Evolutionary conservation across 257 asterid species (phyloP), one percentile per base, ranked within the genome.

Genomic region (Forsythia suspensa): DNA sequence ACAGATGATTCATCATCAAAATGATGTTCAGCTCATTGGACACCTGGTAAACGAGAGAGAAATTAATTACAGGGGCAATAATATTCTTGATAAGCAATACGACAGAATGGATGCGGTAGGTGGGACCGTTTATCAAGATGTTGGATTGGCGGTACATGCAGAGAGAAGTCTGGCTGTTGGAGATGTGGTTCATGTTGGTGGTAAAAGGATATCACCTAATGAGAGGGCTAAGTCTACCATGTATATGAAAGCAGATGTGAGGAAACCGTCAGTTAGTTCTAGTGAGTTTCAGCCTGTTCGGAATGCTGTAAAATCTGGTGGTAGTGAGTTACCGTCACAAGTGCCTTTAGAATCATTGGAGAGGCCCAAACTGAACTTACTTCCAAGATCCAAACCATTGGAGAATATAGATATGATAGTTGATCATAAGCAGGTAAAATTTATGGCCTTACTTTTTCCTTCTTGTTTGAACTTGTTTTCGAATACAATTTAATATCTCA

Each of bases 301-400:
- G 46, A 73, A 78, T 68, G 39, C 76, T 78, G 84, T 79, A 12
- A 88, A 82, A 82, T 79, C 73, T 40, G 84, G 78, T 37, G 89
- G 84, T 79, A 21, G 87, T 24, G 94, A 85, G 76, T 75, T 76
- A 75, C 89, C 76, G 80, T 38, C 92, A 43, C 16, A 80, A 65
- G 79, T 78, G 73, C 86, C 91, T 71, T 80, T 89, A 55, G 97
- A 90, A 84, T 66, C 90, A 73, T 77, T 84, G 2, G 97, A 90
- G 79, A 88, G 97, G 68, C 97, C 94, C 63, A 95, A 95, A 77
- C 82, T 95, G 84, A 95, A 93, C 82, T 85, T 95, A 76, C 96
- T 91, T 76, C 98, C 98, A 10, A 90, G 98, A 87, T 93, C 99
- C 83, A 95, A 90, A 81, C 98, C 99, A 1, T 70, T 95, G 76